A percentile compares a stretch with the other conserved stretches of the same genome.
Conservation (phyloP, 1,284 basidiomycete genomes). For the Ganoderma lingzhi region DNA sequence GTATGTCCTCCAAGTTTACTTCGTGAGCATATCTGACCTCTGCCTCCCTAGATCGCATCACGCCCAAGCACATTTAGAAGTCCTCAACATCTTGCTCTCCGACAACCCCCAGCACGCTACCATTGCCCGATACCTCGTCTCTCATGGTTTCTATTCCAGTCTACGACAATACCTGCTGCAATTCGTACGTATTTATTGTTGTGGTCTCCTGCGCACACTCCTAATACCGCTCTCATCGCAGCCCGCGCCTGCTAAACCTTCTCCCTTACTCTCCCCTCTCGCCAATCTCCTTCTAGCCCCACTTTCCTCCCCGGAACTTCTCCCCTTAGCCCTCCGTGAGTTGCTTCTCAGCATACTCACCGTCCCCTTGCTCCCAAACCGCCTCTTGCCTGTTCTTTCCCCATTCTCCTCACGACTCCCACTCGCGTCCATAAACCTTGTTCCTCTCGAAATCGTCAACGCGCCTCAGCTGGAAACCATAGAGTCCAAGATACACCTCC, state of each 20-base stretch:
- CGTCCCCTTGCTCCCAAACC: constrained; percentile 73
- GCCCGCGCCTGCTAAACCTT: constrained; percentile 49
- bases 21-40: constrained; percentile 2
- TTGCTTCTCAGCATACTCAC: constrained; percentile 62
- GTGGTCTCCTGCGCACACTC: not conserved
- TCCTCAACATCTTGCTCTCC: constrained; percentile 50
- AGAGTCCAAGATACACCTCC: constrained; percentile 59
- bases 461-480: constrained; percentile 24
- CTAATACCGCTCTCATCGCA: constrained; percentile 33
- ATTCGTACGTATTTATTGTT: constrained; percentile 36
- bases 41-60: constrained; percentile 45
- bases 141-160: constrained; percentile 50
- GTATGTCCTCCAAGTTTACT: constrained; percentile 46
- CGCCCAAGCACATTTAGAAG: constrained; percentile 48
- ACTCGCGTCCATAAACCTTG: constrained; percentile 47
- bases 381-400: constrained; percentile 64
- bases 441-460: constrained; percentile 38
- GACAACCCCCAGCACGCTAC: constrained; percentile 41
- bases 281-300: constrained; percentile 52
- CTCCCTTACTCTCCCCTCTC: constrained; percentile 52
- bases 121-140: constrained; percentile 48
- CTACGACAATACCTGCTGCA: constrained; percentile 42
- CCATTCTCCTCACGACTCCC: constrained; percentile 55
- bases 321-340: constrained; percentile 38
- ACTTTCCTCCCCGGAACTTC: constrained; percentile 43